Evolutionary conservation across 129 eudicot species (phyloP).

Genomic region (Solidago caesia): DNA sequence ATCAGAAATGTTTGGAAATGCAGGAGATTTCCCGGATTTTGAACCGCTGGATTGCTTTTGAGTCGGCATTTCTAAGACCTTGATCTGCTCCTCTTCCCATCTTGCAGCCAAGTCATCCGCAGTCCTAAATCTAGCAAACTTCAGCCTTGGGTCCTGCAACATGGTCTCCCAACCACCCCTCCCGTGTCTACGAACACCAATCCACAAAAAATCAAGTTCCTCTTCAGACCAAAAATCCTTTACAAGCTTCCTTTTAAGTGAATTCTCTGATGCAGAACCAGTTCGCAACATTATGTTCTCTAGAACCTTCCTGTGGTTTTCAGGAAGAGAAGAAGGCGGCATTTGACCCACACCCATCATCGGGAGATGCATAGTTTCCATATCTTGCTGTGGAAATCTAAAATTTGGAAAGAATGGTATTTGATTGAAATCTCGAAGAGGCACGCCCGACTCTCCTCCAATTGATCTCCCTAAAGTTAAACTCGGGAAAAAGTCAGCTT

Average conservation of each 20-base stretch:
- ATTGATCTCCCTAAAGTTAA: constrained; percentile 60
- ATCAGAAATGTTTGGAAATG: constrained; percentile 57
- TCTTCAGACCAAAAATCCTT: constrained; percentile 89
- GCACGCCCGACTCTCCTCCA: constrained; percentile 37
- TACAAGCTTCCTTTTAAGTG: constrained; percentile 41
- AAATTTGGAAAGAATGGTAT: constrained; percentile 68
- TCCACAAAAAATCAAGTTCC: constrained; percentile 92
- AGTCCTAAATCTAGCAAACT: constrained; percentile 64
- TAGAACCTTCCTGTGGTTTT: constrained; percentile 82
- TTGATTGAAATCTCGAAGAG: constrained; percentile 36
- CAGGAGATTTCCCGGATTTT: constrained; percentile 47
- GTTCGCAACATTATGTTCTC: constrained; percentile 82
- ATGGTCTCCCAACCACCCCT: constrained; percentile 84
- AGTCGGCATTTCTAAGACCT: constrained; percentile 48
- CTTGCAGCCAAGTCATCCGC: constrained; percentile 62
- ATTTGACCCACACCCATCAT: constrained; percentile 53
- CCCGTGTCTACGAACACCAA: constrained; percentile 92
- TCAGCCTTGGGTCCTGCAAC: constrained; percentile 72
- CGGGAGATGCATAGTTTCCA: constrained; percentile 50
- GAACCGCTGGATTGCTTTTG: constrained; percentile 34
- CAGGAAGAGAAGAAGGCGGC: constrained; percentile 61
- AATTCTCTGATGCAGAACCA: constrained; percentile 55
- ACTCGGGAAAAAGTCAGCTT: constrained; percentile 60
- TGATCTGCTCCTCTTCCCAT: constrained; percentile 90
- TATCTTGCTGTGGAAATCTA: constrained; percentile 54